Conservation (phyloP, 176 grass and related monocot genomes). For the Ensete glaucum region DNA sequence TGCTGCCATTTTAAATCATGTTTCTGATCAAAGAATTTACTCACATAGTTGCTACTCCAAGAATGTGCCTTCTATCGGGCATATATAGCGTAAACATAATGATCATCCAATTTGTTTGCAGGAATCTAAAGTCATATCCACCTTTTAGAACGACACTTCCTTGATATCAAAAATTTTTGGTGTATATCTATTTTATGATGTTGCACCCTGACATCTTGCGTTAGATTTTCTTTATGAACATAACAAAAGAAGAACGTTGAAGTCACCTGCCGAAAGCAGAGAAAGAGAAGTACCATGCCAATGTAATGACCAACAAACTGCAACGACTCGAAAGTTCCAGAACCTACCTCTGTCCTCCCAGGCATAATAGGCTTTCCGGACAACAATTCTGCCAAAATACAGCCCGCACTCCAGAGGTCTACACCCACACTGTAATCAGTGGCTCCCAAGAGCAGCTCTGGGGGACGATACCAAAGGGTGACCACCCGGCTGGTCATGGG, state of each 20-base stretch:
- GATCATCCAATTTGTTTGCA: neutral
- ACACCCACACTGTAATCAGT: conserved; percentile 13
- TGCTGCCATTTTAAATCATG: neutral
- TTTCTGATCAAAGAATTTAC: neutral
- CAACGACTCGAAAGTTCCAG: neutral
- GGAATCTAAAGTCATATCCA: neutral
- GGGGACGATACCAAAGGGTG: conserved; percentile 20
- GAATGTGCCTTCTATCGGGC: neutral
- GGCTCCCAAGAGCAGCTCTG: conserved; percentile 19
- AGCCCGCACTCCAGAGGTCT: conserved; percentile 19
- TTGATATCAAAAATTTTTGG: too few species aligned
- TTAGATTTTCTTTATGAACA: too few species aligned
- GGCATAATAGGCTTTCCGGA: conserved; percentile 15
- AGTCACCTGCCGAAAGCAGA: neutral
- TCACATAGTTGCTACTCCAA: neutral
- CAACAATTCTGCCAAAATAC: conserved; percentile 18
- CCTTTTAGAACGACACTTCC: too few species aligned
- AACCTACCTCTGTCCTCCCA: conserved; percentile 18
- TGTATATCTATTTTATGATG: too few species aligned
- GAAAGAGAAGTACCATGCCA: neutral
- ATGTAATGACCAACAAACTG: neutral
- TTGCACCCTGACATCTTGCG: too few species aligned
- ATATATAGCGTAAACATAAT: neutral
- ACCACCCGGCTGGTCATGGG: conserved; percentile 21
- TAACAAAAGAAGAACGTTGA: too few species aligned